Base-by-base conservation (phyloP, 2,329 filamentous ascomycete genomes). In the Paracamarosporium sp. region DNA sequence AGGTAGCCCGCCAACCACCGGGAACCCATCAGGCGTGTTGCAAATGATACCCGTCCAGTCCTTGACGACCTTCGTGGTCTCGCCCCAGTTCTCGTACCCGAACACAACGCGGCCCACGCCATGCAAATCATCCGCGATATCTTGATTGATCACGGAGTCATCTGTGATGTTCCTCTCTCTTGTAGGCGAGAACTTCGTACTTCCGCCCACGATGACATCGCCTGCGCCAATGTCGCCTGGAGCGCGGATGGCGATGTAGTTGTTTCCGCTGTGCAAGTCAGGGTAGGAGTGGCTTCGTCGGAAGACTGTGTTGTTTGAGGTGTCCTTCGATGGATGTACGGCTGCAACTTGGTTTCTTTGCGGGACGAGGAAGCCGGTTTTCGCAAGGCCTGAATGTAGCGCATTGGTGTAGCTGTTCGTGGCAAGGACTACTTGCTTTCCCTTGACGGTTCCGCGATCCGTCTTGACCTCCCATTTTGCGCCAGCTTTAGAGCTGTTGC, bases 401-500 rank as follows among this genome's bases (percentile, higher is more conserved):
- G 50, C 50, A 20, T 53, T 53, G 50, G 50, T 53, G 27, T 53
- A 53, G 38, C 38, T 36, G 24, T 53, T 53, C 8, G 50, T 53
- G 13, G 50, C 20, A 12, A 53, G 40, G 5, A 53, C 40, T 13
- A 36, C 50, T 7, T 44, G 25, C 28, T 53, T 53, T 12, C 38
- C 50, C 20, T 36, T 24, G 28, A 53, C 50, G 30, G 50, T 53
- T 9, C 50, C 50, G 27, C 50, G 50, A 28, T 53, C 50, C 8
- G 50, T 53, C 22, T 53, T 36, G 38, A 53, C 40, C 9, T 35
- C 38, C 66, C 66, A 73, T 30, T 41, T 15, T 25, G 45, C 15
- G 15, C n/a, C 27, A 8, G 31, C n/a, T 1, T 24, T 8, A 20
- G 41, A 28, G 8, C 47, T 13, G 30, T 15, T 20, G 15, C 3